phyloP scores from a whole-genome alignment of 202 grass and related monocot species.

The Eragrostis tef region DNA sequence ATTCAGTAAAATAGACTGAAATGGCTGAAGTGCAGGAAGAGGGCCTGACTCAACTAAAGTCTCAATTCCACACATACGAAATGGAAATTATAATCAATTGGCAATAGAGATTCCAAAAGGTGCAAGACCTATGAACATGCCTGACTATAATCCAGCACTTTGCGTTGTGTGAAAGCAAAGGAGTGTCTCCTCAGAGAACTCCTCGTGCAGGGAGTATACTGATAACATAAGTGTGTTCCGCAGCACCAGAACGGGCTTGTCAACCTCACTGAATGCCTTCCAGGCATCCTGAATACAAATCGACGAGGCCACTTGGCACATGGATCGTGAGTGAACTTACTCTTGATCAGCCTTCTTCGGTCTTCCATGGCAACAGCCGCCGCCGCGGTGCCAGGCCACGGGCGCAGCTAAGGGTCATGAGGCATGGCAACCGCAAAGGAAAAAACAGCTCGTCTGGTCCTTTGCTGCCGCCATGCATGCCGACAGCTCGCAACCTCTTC shows the following conservation, averaged over 20 bases:
- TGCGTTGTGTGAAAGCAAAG: constrained; percentile 22
- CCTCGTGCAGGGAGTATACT: constrained; percentile 18
- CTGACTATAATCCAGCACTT: constrained; percentile 29
- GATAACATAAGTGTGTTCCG: constrained; percentile 41
- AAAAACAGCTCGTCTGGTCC: no score
- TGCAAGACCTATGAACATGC: no score
- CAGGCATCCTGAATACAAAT: constrained; percentile 23
- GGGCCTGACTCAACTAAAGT: no score
- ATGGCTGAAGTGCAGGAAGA: no score
- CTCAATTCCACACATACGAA: no score
- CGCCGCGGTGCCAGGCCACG: constrained; percentile 15
- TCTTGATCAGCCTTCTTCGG: constrained; percentile 30
- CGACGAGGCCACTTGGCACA: constrained; percentile 35
- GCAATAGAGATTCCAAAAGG: no score
- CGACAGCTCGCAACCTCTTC: no score
- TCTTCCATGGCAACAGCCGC: background rate
- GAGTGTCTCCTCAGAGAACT: constrained; percentile 23
- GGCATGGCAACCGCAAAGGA: background rate
- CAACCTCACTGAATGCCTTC: constrained; percentile 27
- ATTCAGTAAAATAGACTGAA: no score
- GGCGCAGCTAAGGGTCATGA: constrained; percentile 13
- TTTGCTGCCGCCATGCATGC: no score
- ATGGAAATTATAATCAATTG: no score
- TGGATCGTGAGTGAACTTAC: constrained; percentile 17
- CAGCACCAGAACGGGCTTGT: constrained; percentile 21